phyloP scores from a whole-genome alignment of 2,329 filamentous ascomycete genomes.

The Ceratocystis lukuohia region DNA sequence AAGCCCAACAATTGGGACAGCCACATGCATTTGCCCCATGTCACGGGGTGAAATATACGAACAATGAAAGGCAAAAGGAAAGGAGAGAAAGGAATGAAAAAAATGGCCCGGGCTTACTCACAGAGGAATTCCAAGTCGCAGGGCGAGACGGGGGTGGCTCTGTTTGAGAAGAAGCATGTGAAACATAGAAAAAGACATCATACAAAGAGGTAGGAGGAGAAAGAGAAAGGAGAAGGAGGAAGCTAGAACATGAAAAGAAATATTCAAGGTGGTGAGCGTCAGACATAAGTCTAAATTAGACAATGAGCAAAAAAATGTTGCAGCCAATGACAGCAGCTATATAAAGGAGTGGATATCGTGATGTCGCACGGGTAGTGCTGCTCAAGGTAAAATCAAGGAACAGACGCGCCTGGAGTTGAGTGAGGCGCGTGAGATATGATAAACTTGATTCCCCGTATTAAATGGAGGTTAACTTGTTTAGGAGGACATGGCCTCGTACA shows the following conservation, averaged over 20 bases:
- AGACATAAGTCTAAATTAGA: neutral
- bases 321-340: neutral
- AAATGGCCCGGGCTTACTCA: neutral
- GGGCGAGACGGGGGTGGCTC: neutral
- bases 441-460: neutral
- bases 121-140: neutral
- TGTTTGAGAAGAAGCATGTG: slow-evolving; percentile 1
- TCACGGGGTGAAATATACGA: neutral
- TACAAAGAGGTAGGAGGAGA: slow-evolving; percentile 4
- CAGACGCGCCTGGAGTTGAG: neutral
- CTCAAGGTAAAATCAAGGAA: neutral
- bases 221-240: neutral
- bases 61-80: neutral
- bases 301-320: neutral
- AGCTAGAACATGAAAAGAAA: neutral
- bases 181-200: slow-evolving; percentile 3
- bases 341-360: slow-evolving; percentile 6
- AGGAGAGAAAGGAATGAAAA: neutral
- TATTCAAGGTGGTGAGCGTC: neutral
- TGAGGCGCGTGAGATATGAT: neutral
- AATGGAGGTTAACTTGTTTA: slow-evolving; percentile 23
- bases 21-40: neutral
- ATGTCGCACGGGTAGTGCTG: neutral
- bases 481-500: slow-evolving; percentile 59
- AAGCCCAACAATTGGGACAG: neutral